These are phyloP conservation scores for Aspergillus caelatus DNA, from an alignment of 2,329 filamentous ascomycete genomes.

Conservation along the genomic window DNA sequence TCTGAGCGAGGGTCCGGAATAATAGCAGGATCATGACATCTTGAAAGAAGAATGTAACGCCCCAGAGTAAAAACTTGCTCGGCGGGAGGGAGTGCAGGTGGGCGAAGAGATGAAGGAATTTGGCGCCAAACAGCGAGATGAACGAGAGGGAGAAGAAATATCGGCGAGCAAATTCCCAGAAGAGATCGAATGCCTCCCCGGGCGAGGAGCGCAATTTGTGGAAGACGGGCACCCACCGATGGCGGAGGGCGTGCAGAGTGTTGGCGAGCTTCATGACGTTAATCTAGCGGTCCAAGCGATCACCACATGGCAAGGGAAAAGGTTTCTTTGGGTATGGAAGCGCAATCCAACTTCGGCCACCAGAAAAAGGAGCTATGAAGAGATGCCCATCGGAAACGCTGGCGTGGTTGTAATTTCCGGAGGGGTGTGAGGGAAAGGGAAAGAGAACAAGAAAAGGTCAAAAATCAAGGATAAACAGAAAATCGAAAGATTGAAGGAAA, in stretches of 20 bases:
- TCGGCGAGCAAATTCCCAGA: slow-evolving; percentile 32
- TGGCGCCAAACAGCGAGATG: slow-evolving; percentile 30
- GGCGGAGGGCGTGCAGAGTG: slow-evolving; percentile 8
- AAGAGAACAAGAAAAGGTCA: background rate
- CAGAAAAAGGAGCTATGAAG: background rate
- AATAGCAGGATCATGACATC: slow-evolving; percentile 31
- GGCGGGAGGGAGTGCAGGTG: slow-evolving; percentile 29
- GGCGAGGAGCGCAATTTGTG: slow-evolving; percentile 19
- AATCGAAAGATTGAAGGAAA: background rate
- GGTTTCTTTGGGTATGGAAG: background rate
- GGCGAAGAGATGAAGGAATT: slow-evolving; percentile 31
- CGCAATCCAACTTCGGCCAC: background rate
- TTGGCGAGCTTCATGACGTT: slow-evolving; percentile 13
- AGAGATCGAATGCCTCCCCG: slow-evolving; percentile 22
- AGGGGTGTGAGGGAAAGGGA: background rate
- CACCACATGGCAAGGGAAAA: slow-evolving; percentile 1
- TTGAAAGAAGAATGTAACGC: slow-evolving; percentile 34
- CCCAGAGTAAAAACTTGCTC: slow-evolving; percentile 29
- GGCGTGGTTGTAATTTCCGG: background rate
- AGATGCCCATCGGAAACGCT: background rate
- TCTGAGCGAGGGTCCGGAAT: slow-evolving; percentile 26
- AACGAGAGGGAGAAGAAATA: slow-evolving; percentile 35
- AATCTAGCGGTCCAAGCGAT: background rate
- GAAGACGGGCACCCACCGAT: slow-evolving; percentile 6
- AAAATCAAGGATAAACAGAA: background rate